phyloP scores from a whole-genome alignment of 192 early-diverging fungal species.

The Linnemannia zychae region DNA sequence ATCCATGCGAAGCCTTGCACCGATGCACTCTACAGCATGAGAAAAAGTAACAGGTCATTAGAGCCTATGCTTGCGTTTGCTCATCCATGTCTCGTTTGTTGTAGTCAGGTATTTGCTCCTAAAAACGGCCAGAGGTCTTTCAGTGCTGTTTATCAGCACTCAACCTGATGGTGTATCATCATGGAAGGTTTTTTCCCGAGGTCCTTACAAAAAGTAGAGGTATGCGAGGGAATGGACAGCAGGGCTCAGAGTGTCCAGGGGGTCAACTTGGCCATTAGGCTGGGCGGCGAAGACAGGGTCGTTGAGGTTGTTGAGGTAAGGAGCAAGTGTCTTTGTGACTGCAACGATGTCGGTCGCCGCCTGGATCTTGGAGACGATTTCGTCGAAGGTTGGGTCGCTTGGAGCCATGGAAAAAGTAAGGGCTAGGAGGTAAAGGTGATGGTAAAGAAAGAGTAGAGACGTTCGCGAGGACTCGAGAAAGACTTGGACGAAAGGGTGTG shows the following conservation, averaged over 20 bases:
- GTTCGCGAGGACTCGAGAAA: too few species aligned
- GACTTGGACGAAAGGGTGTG: too few species aligned
- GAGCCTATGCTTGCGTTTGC: neutral
- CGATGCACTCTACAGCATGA: conserved; percentile 46
- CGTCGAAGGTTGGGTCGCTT: conserved; percentile 38
- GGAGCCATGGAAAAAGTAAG: conserved; percentile 25
- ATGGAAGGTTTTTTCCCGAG: neutral
- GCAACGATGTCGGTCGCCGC: conserved; percentile 19
- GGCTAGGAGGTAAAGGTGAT: neutral
- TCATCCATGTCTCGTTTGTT: neutral
- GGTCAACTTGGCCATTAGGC: conserved; percentile 50
- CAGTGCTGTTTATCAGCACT: neutral
- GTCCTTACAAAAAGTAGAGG: conserved; percentile 64
- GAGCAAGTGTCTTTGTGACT: conserved; percentile 29
- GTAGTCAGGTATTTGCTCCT: neutral
- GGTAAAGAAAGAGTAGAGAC: neutral
- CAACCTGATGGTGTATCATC: neutral
- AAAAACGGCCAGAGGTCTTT: neutral
- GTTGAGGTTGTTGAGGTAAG: conserved; percentile 46
- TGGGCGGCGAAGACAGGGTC: conserved; percentile 36
- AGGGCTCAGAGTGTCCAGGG: conserved; percentile 58
- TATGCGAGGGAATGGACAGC: conserved; percentile 59
- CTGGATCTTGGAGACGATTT: conserved; percentile 50
- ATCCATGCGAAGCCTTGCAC: conserved; percentile 47
- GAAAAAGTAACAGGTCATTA: neutral